These are phyloP conservation scores for Lolium perenne DNA, from an alignment of 176 grass and related monocot species.

Conservation along the genomic window DNA sequence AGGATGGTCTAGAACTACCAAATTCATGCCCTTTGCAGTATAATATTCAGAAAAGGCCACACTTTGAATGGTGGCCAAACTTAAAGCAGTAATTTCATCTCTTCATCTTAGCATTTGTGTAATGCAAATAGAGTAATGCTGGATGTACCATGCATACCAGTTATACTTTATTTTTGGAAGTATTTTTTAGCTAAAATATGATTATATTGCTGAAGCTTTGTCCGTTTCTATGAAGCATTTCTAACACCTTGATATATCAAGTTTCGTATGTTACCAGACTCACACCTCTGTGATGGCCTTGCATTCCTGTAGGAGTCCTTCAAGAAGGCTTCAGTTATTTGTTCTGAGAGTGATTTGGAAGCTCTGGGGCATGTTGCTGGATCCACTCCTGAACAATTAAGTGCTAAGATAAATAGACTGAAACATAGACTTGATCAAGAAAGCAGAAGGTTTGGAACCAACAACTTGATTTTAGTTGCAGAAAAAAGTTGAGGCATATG, in stretches of 20 bases:
- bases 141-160: neutral
- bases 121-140: conserved; percentile 17
- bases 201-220: neutral
- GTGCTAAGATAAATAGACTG: conserved; percentile 71
- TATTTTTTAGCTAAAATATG: neutral
- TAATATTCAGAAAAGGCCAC: conserved; percentile 11
- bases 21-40: neutral
- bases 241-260: neutral
- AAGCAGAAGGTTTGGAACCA: conserved; percentile 70
- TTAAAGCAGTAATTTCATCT: conserved; percentile 7
- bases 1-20: conserved; percentile 2
- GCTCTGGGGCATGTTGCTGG: conserved; percentile 61
- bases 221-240: conserved; percentile 30
- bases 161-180: conserved; percentile 9
- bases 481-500: neutral
- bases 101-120: conserved; percentile 14
- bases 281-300: conserved; percentile 1
- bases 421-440: conserved; percentile 75
- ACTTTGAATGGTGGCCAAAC: neutral
- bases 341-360: conserved; percentile 71
- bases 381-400: conserved; percentile 73
- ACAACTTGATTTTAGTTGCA: conserved; percentile 19
- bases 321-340: conserved; percentile 89
- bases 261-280: neutral
- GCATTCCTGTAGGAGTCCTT: conserved; percentile 58